phyloP scores from a whole-genome alignment of 768 basidiomycete species.

The Termitomyces sp. region DNA sequence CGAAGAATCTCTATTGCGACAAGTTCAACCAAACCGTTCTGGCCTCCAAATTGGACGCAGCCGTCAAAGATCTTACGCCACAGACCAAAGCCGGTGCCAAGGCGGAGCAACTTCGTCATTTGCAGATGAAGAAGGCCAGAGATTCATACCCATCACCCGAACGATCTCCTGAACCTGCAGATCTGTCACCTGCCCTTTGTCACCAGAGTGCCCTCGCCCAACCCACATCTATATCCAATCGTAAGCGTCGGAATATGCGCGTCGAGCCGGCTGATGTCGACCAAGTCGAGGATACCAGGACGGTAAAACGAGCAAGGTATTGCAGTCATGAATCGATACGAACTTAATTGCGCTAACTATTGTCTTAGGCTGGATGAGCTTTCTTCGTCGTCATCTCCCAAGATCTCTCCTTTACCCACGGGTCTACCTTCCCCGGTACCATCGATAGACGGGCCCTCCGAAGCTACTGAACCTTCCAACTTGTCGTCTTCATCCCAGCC shows the following conservation, averaged over 20 bases:
- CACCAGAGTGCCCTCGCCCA: no score
- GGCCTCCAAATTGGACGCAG: slow-evolving; percentile 22
- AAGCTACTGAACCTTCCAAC: not conserved
- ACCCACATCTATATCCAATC: not conserved
- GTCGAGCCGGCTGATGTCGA: not conserved
- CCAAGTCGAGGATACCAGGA: no score
- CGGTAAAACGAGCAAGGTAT: slow-evolving; percentile 17
- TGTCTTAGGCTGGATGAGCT: not conserved
- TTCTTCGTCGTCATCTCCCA: not conserved
- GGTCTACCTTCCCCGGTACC: slow-evolving; percentile 12
- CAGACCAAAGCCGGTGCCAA: slow-evolving; percentile 14
- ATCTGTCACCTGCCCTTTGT: not conserved
- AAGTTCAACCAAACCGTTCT: slow-evolving; percentile 13
- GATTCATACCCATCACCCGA: slow-evolving; percentile 18
- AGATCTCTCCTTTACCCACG: not conserved
- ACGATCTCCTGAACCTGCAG: slow-evolving; percentile 11
- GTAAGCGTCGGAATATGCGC: slow-evolving; percentile 14
- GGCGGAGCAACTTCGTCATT: slow-evolving; percentile 3
- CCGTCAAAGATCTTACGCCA: slow-evolving; percentile 27
- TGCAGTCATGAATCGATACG: not conserved
- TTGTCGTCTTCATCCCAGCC: slow-evolving; percentile 4
- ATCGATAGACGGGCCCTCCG: slow-evolving; percentile 6
- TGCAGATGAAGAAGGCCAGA: not conserved
- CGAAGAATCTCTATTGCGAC: slow-evolving; percentile 18
- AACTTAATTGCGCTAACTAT: not conserved